phyloP scores from a whole-genome alignment of 495 filamentous ascomycete species.

The Penicillium malachiteum region DNA sequence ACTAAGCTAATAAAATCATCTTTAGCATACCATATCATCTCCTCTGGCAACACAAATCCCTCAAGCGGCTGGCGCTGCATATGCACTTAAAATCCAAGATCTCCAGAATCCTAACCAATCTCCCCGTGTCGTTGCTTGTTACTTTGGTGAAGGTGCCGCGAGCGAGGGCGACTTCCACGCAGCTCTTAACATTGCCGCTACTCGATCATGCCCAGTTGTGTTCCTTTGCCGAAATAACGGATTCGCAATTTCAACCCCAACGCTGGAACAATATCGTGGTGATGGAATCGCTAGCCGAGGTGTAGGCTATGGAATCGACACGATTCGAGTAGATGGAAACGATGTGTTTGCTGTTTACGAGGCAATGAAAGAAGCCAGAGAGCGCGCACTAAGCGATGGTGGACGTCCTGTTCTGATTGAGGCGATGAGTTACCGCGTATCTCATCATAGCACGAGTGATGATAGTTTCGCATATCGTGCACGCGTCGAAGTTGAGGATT shows the following conservation, averaged over 20 bases:
- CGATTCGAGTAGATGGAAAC: slow-evolving; percentile 94
- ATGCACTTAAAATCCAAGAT: slow-evolving; percentile 85
- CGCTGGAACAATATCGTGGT: slow-evolving; percentile 92
- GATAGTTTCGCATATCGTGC: slow-evolving; percentile 97
- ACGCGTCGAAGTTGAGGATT: slow-evolving; percentile 92
- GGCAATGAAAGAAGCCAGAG: slow-evolving; percentile 73
- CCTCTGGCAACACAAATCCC: slow-evolving; percentile 94
- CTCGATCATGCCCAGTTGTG: slow-evolving; percentile 82
- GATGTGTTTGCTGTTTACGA: slow-evolving; percentile 93
- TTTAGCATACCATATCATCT: slow-evolving; percentile 84
- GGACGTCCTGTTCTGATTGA: slow-evolving; percentile 85
- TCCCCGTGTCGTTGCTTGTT: slow-evolving; percentile 76
- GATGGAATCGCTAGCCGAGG: slow-evolving; percentile 95
- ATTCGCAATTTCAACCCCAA: slow-evolving; percentile 92
- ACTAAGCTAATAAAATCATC: not conserved
- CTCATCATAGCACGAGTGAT: slow-evolving; percentile 96
- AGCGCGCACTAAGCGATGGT: slow-evolving; percentile 72
- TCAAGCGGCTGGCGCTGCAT: slow-evolving; percentile 90
- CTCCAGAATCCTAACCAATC: slow-evolving; percentile 65
- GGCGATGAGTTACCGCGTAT: slow-evolving; percentile 96
- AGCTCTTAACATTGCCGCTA: slow-evolving; percentile 94
- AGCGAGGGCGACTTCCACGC: slow-evolving; percentile 98
- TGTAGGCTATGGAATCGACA: slow-evolving; percentile 96
- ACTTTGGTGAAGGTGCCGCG: slow-evolving; percentile 97
- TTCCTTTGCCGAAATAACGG: slow-evolving; percentile 99